A percentile compares a stretch with the other conserved stretches of the same genome.
phyloP scores from a whole-genome alignment of 1,284 basidiomycete genomes.

The Leccinum griseonigrum region DNA sequence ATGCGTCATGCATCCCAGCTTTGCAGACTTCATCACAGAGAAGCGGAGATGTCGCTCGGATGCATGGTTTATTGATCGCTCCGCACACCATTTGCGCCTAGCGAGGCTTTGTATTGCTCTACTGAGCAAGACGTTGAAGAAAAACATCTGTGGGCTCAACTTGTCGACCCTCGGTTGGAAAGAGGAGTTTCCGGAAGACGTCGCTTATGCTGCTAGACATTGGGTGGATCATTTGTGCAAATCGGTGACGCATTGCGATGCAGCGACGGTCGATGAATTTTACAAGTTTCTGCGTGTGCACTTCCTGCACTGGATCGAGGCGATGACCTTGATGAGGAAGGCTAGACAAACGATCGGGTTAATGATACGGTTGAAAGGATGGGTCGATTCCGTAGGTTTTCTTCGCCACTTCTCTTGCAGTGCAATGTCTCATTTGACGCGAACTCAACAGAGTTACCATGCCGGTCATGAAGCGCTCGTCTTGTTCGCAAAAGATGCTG shows the following conservation, averaged over 20 bases:
- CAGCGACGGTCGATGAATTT: slow-evolving; percentile 14
- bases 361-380: slow-evolving; percentile 26
- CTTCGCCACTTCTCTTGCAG: background rate
- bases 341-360: slow-evolving; percentile 33
- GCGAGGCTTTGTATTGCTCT: slow-evolving; percentile 27
- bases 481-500: slow-evolving; percentile 23
- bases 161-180: slow-evolving; percentile 18
- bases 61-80: slow-evolving; percentile 30
- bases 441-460: slow-evolving; percentile 12
- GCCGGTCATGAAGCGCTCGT: slow-evolving; percentile 15
- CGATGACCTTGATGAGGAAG: slow-evolving; percentile 29
- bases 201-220: slow-evolving; percentile 24
- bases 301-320: slow-evolving; percentile 35
- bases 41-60: slow-evolving; percentile 25
- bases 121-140: slow-evolving; percentile 21
- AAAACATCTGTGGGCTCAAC: slow-evolving; percentile 26
- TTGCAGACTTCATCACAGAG: slow-evolving; percentile 33
- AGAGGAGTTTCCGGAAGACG: slow-evolving; percentile 21
- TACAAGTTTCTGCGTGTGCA: slow-evolving; percentile 22
- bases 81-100: slow-evolving; percentile 20
- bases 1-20: slow-evolving; percentile 34
- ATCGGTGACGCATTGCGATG: slow-evolving; percentile 4
- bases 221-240: slow-evolving; percentile 33
- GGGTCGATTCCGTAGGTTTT: slow-evolving; percentile 25
- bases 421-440: slow-evolving; percentile 1